Base-by-base conservation (phyloP, 1,284 basidiomycete species). In the Sphagnurus paluster region DNA sequence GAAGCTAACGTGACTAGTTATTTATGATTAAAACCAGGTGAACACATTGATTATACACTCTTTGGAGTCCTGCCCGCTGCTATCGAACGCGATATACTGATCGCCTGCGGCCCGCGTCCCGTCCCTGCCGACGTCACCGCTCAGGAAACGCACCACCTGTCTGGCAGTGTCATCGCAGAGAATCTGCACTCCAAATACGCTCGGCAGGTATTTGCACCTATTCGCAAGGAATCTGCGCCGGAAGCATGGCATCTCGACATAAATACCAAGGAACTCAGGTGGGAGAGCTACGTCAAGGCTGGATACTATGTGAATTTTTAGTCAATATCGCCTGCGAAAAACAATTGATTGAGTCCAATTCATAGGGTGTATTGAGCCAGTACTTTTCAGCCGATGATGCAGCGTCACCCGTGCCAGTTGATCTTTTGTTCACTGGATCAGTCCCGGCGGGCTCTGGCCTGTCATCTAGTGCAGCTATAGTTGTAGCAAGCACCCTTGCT, bases 251-350 rank as follows among this genome's bases (percentile, higher is more conserved):
- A 85, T 56, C 69, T 93, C 13, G 82, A 84, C 33, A 90, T 92
- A 48, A 77, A 87, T 57, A 82, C 77, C 34, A 71, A 74, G 21
- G 79, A 85, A 54, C 68, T 89, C 25, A 70, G 86, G 44, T 93
- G 90, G 92, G 87, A 90, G 60, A 90, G 86, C 61, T 93, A 93
- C 63, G 82, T 93, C 58, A 92, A 92, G 62, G 90, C 87, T 10
- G 83, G 84, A 8, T 88, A 88, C 55, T 87, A 84, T 63, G 87
- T 87, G 44, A 46, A 64, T 60, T 16, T 35, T 40, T 43, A 24
- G 36, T 44, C 33, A 19, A 30, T 21, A 16, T 43, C 26, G 37
- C 21, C 9, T 33, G 16, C 29, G 36, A 40, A 42, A 24, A 32
- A 21, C 29, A 47, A 1, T 24, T 39, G n/a, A 30, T 44, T 14